Evolutionary conservation across 345 rosid species (phyloP).

Genomic region (Reutealis trisperma): DNA sequence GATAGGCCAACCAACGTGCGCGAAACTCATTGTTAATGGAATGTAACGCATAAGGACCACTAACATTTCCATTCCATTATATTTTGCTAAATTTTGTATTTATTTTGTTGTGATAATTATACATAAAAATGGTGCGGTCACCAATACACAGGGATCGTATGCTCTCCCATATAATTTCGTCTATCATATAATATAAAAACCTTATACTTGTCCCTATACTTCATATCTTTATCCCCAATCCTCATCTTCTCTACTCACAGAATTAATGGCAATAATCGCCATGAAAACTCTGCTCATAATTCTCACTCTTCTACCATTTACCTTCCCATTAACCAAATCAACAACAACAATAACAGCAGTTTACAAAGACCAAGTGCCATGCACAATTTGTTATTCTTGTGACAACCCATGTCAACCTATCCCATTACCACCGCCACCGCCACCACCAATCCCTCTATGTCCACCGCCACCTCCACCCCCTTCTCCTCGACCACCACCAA

Average conservation of each 20-base stretch:
- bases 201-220: not conserved
- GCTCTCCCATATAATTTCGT: not conserved
- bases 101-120: slow-evolving; percentile 17
- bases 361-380: slow-evolving; percentile 1
- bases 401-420: slow-evolving; percentile 15
- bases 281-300: not conserved
- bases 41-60: slow-evolving; percentile 12
- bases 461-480: slow-evolving; percentile 19
- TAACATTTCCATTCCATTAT: no score
- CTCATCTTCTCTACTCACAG: no score
- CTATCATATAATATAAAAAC: not conserved
- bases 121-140: slow-evolving; percentile 29
- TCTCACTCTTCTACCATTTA: slow-evolving; percentile 15
- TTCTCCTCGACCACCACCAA: not conserved
- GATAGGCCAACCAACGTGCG: not conserved
- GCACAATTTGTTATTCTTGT: slow-evolving; percentile 22
- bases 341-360: not conserved
- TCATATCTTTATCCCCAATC: not conserved
- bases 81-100: not conserved
- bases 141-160: slow-evolving; percentile 5
- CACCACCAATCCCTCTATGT: slow-evolving; percentile 2
- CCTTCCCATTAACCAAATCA: not conserved
- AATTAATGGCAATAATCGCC: slow-evolving; percentile 7
- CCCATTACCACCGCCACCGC: slow-evolving; percentile 6
- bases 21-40: not conserved